Evolutionary conservation across 2,329 filamentous ascomycete genomes (phyloP).

Genomic region (Exophiala viscosa): DNA sequence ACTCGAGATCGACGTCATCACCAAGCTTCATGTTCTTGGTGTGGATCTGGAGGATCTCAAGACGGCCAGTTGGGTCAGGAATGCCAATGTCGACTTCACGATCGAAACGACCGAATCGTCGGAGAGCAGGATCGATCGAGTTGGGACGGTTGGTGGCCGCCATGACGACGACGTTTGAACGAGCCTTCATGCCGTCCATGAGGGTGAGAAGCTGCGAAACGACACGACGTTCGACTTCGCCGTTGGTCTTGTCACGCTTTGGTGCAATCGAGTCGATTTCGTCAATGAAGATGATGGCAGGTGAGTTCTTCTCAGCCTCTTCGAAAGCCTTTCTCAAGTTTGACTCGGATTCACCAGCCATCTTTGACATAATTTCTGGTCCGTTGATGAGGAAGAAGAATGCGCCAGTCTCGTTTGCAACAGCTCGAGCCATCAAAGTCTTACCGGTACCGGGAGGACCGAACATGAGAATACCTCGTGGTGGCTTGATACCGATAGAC

Average conservation of each 20-base stretch:
- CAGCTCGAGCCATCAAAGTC: constrained; percentile 96
- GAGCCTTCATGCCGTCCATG: constrained; percentile 99
- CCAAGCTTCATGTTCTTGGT: constrained; percentile 99
- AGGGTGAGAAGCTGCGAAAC: constrained; percentile 94
- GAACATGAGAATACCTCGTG: constrained; percentile 93
- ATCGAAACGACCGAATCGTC: constrained; percentile 97
- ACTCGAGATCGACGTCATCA: constrained; percentile 94
- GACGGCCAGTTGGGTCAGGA: constrained; percentile 93
- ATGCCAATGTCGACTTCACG: constrained; percentile 98
- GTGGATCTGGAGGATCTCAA: constrained; percentile 98
- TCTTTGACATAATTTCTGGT: constrained; percentile 99
- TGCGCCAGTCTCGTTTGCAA: constrained; percentile 96
- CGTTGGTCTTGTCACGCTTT: constrained; percentile 99
- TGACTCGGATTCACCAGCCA: constrained; percentile 98
- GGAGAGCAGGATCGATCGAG: constrained; percentile 95
- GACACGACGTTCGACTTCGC: constrained; percentile 96
- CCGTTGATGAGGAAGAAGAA: constrained; percentile 99
- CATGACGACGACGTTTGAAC: constrained; percentile 98
- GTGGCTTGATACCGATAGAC: constrained; percentile 99
- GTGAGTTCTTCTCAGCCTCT: constrained; percentile 98
- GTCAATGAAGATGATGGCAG: constrained; percentile 98
- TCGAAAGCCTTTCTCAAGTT: constrained; percentile 99
- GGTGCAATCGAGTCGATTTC: constrained; percentile 99
- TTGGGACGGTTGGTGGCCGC: constrained; percentile 98
- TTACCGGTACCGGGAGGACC: constrained; percentile 99